Conservation (phyloP, 108 stramenopile genomes). For the Discostella pseudostelligera region DNA sequence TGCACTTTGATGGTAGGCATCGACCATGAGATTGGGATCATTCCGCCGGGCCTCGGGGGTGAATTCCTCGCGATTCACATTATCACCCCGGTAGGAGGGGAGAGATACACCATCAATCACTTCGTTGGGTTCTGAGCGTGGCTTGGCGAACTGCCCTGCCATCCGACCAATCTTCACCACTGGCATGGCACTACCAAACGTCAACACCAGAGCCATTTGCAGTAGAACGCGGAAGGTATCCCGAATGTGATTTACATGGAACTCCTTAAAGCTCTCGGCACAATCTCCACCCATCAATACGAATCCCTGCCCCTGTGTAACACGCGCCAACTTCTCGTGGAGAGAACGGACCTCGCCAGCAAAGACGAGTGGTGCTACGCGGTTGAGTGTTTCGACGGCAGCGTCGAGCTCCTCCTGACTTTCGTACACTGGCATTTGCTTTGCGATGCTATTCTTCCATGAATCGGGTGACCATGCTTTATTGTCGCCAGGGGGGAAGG, state of each 20-base stretch:
- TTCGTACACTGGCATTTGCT: conserved; percentile 85
- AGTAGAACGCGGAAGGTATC: conserved; percentile 92
- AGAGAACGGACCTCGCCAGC: conserved; percentile 90
- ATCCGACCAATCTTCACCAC: conserved; percentile 96
- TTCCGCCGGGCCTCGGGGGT: conserved; percentile 88
- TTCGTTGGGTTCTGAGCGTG: conserved; percentile 92
- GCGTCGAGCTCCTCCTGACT: conserved; percentile 63
- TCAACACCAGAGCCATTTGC: conserved; percentile 94
- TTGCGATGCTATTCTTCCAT: conserved; percentile 65
- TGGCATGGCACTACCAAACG: conserved; percentile 94
- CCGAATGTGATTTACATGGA: conserved; percentile 92
- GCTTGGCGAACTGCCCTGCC: conserved; percentile 98
- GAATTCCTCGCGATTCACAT: conserved; percentile 93
- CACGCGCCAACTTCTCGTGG: conserved; percentile 89
- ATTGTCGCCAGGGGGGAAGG: conserved; percentile 31
- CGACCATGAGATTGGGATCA: conserved; percentile 79
- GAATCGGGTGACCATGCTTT: conserved; percentile 70
- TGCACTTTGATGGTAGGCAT: conserved; percentile 91
- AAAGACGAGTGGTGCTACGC: conserved; percentile 85
- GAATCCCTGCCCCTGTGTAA: conserved; percentile 93
- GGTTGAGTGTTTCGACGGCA: conserved; percentile 53
- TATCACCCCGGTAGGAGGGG: conserved; percentile 96
- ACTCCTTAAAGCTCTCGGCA: conserved; percentile 94
- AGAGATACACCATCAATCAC: conserved; percentile 77
- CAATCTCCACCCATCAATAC: conserved; percentile 99